Evolutionary conservation across 768 basidiomycete genomes (phyloP).

Genomic region (Naganishia kalamii): DNA sequence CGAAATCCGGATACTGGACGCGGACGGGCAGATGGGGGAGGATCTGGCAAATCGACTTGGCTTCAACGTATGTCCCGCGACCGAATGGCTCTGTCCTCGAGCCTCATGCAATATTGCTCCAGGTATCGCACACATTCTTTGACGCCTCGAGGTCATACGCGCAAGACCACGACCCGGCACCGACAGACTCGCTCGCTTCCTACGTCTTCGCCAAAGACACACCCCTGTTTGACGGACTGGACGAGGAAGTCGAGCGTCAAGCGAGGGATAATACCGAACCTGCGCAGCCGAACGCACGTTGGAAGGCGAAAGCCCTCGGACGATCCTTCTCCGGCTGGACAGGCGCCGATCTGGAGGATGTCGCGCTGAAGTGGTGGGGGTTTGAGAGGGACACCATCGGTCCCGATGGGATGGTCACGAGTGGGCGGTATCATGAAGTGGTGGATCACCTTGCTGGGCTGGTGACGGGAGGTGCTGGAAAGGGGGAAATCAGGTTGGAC

Average conservation of each 20-base stretch:
- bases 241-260: neutral
- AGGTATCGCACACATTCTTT: constrained; percentile 6
- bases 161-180: constrained; percentile 2
- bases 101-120: neutral
- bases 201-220: constrained; percentile 7
- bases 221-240: constrained; percentile 7
- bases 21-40: neutral
- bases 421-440: constrained; percentile 17
- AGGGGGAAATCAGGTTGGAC: constrained; percentile 7
- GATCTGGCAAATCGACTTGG: neutral
- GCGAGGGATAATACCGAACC: neutral
- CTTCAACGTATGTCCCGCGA: neutral
- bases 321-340: constrained; percentile 26
- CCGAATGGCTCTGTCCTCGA: neutral
- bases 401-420: constrained; percentile 18
- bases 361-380: constrained; percentile 27
- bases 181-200: constrained; percentile 9
- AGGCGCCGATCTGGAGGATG: constrained; percentile 24
- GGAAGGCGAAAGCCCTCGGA: neutral
- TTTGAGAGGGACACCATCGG: constrained; percentile 26
- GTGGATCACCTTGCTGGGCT: neutral
- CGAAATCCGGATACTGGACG: constrained; percentile 2
- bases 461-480: neutral
- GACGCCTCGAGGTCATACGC: constrained; percentile 4
- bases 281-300: neutral